Evolutionary conservation across 78 protist genomes (phyloP).

Genomic region (Pirum gemmata): DNA sequence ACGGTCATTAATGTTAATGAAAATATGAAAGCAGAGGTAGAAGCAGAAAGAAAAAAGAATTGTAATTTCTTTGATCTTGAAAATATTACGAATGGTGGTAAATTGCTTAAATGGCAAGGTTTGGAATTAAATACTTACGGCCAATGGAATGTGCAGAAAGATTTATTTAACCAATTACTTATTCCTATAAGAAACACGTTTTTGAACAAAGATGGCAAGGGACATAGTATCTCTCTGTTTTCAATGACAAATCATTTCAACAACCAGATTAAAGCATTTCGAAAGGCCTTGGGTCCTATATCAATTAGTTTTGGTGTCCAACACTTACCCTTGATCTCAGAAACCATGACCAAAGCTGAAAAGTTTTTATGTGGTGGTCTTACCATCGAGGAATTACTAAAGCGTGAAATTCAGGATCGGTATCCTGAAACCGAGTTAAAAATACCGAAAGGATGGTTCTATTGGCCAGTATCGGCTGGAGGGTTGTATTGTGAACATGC

Average conservation of each 20-base stretch:
- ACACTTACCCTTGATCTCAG: neutral
- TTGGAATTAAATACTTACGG: neutral
- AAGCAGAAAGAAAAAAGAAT: too few relatives aligned
- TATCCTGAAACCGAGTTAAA: neutral
- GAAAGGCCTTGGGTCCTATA: neutral
- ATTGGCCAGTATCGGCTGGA: neutral
- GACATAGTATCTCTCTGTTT: neutral
- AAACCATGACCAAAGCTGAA: neutral
- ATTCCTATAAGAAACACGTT: too few relatives aligned
- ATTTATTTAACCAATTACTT: neutral
- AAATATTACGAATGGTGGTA: neutral
- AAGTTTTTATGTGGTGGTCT: neutral
- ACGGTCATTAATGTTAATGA: too few relatives aligned
- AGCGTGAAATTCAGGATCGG: neutral
- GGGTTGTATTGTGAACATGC: neutral
- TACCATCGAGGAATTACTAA: too few relatives aligned
- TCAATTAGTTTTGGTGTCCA: neutral
- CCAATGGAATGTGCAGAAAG: neutral
- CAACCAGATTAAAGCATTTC: neutral
- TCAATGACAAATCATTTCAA: neutral
- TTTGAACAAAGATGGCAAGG: too few relatives aligned
- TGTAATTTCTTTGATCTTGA: neutral
- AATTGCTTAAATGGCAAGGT: neutral
- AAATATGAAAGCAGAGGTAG: too few relatives aligned
- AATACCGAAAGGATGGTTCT: neutral